Base-by-base conservation (phyloP, 805 yeast species). In the Nakazawaea wickerhamii region DNA sequence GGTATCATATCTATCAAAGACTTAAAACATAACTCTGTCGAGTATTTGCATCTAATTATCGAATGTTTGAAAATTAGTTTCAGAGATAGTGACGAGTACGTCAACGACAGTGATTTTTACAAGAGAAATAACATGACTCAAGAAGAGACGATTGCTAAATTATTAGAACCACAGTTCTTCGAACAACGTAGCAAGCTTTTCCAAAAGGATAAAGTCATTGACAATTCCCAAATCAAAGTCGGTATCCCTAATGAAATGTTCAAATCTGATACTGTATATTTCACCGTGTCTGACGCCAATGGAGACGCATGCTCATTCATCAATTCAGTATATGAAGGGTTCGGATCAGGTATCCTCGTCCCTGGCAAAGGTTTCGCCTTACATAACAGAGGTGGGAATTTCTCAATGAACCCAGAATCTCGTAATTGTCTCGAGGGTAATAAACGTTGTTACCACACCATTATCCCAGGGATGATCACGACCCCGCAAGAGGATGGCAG, bases 301-400 rank as follows among this genome's bases (percentile, higher is more conserved):
- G 88, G 91, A n/a, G 78, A 84, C 58, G 91, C 89, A 3, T 82
- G 87, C 51, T 82, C 91, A 5, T 84, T 84, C 54, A 85, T 85
- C 50, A 84, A 82, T 54, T 84, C 93, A 1, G 77, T 84, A 3
- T 85, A 77, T 55, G 73, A 73, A 45, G 67, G 71, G 9, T 85
- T 84, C 59, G 95, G 95, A 4, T 70, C 82, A 38, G 82, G 81
- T 4, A 80, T 84, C 15, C 63, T 83, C 8, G 86, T 86, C 20
- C 76, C 76, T 7, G 70, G 67, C 20, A 63, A 60, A 43, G 95
- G 95, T 0, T 85, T 85, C 57, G 70, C 77, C 34, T 63, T 85
- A 35, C 91, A 84, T 44, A 84, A 82, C 58, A 70, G 95, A 50
- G 95, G 93, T 3, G 77, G 79, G 32, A 85, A 84, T 59, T 86